Base-by-base conservation (phyloP, 352 stramenopile species). In the Pythium angustatum region DNA sequence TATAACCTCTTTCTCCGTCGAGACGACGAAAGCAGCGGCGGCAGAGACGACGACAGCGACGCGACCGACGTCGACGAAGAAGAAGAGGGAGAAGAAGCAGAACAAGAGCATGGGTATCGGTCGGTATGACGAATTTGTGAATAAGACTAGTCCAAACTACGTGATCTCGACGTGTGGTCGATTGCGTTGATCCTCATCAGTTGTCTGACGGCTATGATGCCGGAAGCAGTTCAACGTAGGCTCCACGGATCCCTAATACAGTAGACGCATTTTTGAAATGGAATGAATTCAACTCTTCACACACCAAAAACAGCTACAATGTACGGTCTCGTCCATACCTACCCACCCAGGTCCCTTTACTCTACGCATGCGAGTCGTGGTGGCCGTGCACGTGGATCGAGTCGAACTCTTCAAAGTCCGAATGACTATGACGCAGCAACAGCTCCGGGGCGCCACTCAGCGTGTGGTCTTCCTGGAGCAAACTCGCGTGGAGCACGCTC, bases 381-480 rank as follows among this genome's bases (percentile, higher is more conserved):
- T n/a, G 5, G 26, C 28, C 12, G 10, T 56, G 33, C 26, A 56
- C 50, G 54, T 69, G 63, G 54, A 79, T 67, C 19, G 69, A 71
- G 33, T 85, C 72, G 19, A 85, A 79, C 19, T 71, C 76, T 10
- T 85, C 58, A 57, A 81, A 72, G 11, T 83, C 76, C 51, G 69
- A 68, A 12, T 62, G 33, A 45, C 62, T 69, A 22, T 40, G 27
- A n/a, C 58, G 58, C 47, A 65, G 38, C 45, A 58, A 65, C 64
- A 73, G 17, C 48, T 74, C 50, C 28, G 59, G 43, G 36, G 43
- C 24, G 45, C 43, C 53, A 53, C 55, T 63, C 7, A 34, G 41
- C 43, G 10, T 44, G 34, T 70, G 51, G 21, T 81, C 72, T 4
- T 83, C 72, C 12, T 83, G 69, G 6, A 87, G 63, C 43, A 87